Evolutionary conservation across 2,329 filamentous ascomycete species (phyloP).

Genomic region (Arthrobotrys sphaeroides): DNA sequence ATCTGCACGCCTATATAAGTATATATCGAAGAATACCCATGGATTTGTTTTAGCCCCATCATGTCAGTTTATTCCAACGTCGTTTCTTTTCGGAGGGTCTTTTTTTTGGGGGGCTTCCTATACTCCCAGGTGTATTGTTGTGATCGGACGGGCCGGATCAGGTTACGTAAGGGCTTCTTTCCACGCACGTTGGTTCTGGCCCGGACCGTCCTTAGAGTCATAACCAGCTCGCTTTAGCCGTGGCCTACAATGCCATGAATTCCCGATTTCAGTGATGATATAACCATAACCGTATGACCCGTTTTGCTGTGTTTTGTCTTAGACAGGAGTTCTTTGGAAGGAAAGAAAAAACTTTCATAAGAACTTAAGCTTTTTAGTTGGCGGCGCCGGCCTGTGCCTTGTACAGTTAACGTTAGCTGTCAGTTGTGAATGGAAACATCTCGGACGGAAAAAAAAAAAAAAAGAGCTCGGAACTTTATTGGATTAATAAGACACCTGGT

Average conservation of each 20-base stretch:
- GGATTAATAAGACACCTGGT: no score
- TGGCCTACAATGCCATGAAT: background rate
- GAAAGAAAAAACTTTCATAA: conserved; percentile 1
- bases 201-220: conserved; percentile 10
- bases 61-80: no score
- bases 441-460: conserved; percentile 44
- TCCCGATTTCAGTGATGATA: background rate
- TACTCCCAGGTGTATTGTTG: background rate
- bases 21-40: no score
- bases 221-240: background rate
- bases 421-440: conserved; percentile 50
- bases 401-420: background rate
- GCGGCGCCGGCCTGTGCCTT: background rate
- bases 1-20: no score
- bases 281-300: background rate
- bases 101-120: background rate
- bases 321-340: background rate
- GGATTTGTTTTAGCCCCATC: no score
- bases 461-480: conserved; percentile 25
- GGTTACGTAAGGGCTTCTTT: conserved; percentile 18
- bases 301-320: background rate
- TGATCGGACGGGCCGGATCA: background rate
- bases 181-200: background rate
- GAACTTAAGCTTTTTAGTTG: conserved; percentile 4
- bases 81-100: no score